Conservation (phyloP, 2,329 filamentous ascomycete genomes). For the Pseudomassariella vexata region DNA sequence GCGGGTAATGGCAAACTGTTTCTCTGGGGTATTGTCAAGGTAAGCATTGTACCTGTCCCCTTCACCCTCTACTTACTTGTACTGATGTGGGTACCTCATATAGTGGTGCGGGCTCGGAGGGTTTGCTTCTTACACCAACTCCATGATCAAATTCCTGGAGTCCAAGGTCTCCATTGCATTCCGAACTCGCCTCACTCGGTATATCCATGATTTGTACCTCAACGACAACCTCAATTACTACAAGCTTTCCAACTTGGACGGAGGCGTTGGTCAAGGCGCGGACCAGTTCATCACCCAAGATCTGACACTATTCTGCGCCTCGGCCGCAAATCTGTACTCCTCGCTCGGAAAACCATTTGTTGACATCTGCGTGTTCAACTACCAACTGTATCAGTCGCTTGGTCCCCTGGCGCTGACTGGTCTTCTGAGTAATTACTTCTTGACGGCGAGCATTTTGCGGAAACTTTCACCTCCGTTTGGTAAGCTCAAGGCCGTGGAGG, state of each 20-base stretch:
- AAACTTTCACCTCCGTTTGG: conserved; percentile 91
- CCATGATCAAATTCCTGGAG: conserved; percentile 98
- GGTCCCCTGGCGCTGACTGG: conserved; percentile 83
- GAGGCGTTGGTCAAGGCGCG: conserved; percentile 82
- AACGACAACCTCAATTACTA: conserved; percentile 96
- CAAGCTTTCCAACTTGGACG: conserved; percentile 87
- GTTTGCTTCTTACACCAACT: conserved; percentile 93
- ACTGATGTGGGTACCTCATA: background rate
- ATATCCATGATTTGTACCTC: conserved; percentile 95
- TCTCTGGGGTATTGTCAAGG: conserved; percentile 79
- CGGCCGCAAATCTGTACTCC: conserved; percentile 88
- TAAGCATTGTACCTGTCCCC: conserved; percentile 22
- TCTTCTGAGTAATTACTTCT: conserved; percentile 85
- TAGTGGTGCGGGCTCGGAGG: conserved; percentile 90
- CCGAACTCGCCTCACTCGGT: conserved; percentile 86
- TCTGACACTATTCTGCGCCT: conserved; percentile 88
- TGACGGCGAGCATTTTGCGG: conserved; percentile 85
- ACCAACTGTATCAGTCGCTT: conserved; percentile 87
- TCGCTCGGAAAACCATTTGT: conserved; percentile 96
- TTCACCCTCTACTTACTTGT: background rate
- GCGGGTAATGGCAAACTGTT: conserved; percentile 87
- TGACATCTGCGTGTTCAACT: conserved; percentile 97
- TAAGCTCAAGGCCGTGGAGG: conserved; percentile 93
- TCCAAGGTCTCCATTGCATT: conserved; percentile 98
- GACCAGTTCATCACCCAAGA: conserved; percentile 99